phyloP scores from a whole-genome alignment of 106 monocot genomes.

The Platanthera zijinensis region DNA sequence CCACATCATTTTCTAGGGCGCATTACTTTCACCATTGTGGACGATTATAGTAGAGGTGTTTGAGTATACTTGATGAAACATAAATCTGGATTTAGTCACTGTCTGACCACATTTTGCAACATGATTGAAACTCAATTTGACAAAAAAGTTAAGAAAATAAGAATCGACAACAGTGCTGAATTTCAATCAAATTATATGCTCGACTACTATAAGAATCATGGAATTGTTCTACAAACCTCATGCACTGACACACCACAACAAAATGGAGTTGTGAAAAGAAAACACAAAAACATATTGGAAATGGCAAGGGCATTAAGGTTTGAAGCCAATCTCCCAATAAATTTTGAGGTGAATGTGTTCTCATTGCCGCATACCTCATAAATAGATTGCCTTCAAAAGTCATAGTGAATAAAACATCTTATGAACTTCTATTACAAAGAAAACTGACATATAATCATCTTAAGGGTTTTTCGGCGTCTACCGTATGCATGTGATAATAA shows the following conservation, averaged over 20 bases:
- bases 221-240: neutral
- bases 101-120: too few relatives aligned
- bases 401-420: neutral
- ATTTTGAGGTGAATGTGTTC: neutral
- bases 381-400: neutral
- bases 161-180: too few relatives aligned
- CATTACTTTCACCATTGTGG: neutral
- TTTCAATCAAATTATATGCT: too few relatives aligned
- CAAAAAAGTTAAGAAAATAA: too few relatives aligned
- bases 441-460: neutral
- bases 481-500: neutral
- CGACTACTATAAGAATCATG: too few relatives aligned
- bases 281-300: neutral
- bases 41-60: neutral
- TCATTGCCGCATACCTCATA: neutral
- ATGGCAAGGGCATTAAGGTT: neutral
- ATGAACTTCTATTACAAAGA: neutral
- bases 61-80: too few relatives aligned
- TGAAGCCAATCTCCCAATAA: neutral
- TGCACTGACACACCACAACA: too few relatives aligned
- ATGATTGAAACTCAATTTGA: too few relatives aligned
- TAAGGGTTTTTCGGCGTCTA: neutral
- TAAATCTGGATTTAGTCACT: neutral
- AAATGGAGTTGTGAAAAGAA: too few relatives aligned
- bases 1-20: neutral